Evolutionary conservation across 139 green algal species (phyloP), one percentile per base, ranked within the genome.

Genomic region (Chlamydomonas incerta): DNA sequence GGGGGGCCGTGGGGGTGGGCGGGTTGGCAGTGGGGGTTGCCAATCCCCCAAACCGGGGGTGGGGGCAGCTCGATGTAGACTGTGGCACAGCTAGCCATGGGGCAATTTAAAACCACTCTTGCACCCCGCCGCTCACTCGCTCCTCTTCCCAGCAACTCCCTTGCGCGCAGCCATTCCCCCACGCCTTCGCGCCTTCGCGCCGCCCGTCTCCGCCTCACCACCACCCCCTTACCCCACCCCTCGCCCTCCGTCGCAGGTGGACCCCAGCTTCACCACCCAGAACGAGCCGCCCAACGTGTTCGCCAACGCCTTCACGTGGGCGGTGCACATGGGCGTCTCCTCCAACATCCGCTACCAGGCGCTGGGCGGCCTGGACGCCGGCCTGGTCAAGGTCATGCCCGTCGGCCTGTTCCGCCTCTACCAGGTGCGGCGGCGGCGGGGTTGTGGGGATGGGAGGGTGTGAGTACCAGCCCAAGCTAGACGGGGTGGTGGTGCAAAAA

Each of bases 271-370:
- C 82, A 72, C 86, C 47, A 67, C 79, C 62, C 88, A 95, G 91
- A 99, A 99, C 88, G 88, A 95, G 83, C 79, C 94, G 11, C 97
- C 97, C 20, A 93, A 95, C 74, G 84, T 98, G 2, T 35, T 98
- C 0, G 90, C 93, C 84, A 99, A 99, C 87, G 93, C 97, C 4
- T 90, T 87, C 52, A 95, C 93, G 50, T 99, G 97, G 97, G 94
- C 92, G 3, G 65, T 95, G 47, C 97, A 99, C 91, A 99, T 99
- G 97, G 97, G 96, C 46, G 17, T 99, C 18, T 96, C 91, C 87
- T 94, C 90, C 82, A 99, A 99, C 90, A 71, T 98, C 55, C 91
- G 97, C 13, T 99, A 99, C 89, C 97, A 99, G 91, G 75, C 94
- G 52, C 89, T 99, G 28, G 98, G 98, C 68, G 97, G 97, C 18